A percentile compares a stretch with the other conserved stretches of the same genome.
Conservation (phyloP, 106 monocot species). For the Phalaenopsis equestris region DNA sequence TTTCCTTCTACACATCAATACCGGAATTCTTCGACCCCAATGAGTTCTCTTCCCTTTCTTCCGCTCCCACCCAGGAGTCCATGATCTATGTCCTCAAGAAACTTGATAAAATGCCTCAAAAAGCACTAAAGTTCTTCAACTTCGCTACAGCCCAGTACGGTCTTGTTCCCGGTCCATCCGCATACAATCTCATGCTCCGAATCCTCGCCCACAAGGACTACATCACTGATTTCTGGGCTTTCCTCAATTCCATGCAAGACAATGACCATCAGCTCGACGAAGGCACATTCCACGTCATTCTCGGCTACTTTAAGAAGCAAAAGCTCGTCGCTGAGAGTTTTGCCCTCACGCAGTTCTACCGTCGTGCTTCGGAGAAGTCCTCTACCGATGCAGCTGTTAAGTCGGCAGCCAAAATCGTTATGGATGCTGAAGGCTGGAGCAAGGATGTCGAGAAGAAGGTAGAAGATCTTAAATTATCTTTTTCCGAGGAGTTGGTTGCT, state of each 20-base stretch:
- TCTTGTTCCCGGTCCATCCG: constrained; percentile 25
- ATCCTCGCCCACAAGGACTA: constrained; percentile 40
- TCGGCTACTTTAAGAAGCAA: constrained; percentile 45
- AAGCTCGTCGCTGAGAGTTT: constrained; percentile 33
- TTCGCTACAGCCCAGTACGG: constrained; percentile 12
- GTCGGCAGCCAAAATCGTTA: constrained; percentile 13
- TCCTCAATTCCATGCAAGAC: constrained; percentile 49
- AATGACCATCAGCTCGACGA: constrained; percentile 42
- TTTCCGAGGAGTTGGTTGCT: constrained; percentile 35
- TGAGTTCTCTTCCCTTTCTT: not conserved
- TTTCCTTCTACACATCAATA: constrained; percentile 2
- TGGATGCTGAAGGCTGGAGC: constrained; percentile 7
- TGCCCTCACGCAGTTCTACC: constrained; percentile 36
- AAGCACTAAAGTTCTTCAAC: constrained; percentile 60
- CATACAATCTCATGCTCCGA: constrained; percentile 68
- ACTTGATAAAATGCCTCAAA: constrained; percentile 41
- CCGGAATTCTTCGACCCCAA: not conserved
- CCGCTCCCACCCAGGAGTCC: constrained; percentile 40
- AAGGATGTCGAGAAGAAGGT: constrained; percentile 23
- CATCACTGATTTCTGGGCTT: constrained; percentile 48
- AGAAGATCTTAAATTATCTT: constrained; percentile 2
- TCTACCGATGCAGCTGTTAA: not conserved
- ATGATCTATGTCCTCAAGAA: constrained; percentile 69
- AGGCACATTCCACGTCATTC: constrained; percentile 36
- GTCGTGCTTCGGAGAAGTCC: not conserved